These are phyloP conservation scores for Penicillium sp. DNA, from an alignment of 2,329 filamentous ascomycete genomes.

Conservation along the genomic window DNA sequence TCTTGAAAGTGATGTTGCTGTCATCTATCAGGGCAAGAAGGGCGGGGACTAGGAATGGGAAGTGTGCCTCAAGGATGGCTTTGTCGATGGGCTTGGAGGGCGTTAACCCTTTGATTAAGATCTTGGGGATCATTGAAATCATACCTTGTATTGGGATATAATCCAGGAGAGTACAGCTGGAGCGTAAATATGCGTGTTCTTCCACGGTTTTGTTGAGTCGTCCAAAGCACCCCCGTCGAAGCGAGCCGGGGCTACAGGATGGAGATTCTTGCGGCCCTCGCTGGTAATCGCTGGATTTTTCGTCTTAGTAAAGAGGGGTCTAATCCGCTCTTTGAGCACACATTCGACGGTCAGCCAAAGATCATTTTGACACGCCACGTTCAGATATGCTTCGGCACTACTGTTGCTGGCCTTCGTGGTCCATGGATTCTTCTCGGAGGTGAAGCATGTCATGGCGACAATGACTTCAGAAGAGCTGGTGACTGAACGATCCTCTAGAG, in stretches of 20 bases:
- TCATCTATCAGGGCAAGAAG: constrained; percentile 51
- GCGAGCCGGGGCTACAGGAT: constrained; percentile 40
- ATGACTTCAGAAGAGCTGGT: constrained; percentile 31
- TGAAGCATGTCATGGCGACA: constrained; percentile 38
- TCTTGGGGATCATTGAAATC: constrained; percentile 9
- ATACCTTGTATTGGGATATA: constrained; percentile 41
- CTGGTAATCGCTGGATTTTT: constrained; percentile 48
- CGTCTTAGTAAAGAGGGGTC: constrained; percentile 47
- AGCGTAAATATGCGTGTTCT: constrained; percentile 39
- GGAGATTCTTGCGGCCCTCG: constrained; percentile 49
- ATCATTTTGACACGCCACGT: neutral
- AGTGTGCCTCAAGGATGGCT: constrained; percentile 45
- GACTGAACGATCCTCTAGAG: constrained; percentile 1
- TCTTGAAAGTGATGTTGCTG: constrained; percentile 41
- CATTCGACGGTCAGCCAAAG: constrained; percentile 24
- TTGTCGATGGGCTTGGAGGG: constrained; percentile 31
- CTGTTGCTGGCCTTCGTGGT: constrained; percentile 29
- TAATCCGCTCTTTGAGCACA: constrained; percentile 38
- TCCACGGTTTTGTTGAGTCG: constrained; percentile 45
- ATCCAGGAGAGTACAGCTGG: constrained; percentile 42
- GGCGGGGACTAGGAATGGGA: constrained; percentile 49
- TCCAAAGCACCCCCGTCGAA: constrained; percentile 43
- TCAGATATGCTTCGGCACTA: constrained; percentile 10
- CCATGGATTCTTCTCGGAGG: constrained; percentile 40
- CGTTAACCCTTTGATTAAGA: constrained; percentile 5